Evolutionary conservation across 2,329 filamentous ascomycete species (phyloP).

Genomic region (Epichloe sp.): DNA sequence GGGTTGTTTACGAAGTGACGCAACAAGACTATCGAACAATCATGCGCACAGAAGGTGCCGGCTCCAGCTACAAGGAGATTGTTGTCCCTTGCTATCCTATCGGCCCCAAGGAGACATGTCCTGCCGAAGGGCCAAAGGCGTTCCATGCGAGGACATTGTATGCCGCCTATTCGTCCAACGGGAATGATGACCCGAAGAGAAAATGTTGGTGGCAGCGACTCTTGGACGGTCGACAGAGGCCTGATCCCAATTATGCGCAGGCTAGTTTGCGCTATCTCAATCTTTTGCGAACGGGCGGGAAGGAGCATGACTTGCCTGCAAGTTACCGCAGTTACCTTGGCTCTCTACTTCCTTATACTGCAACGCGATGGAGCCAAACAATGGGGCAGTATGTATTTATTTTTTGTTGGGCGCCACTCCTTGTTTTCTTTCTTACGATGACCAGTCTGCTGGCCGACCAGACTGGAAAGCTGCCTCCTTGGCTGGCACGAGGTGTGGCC

Average conservation of each 20-base stretch:
- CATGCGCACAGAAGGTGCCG: slow-evolving; percentile 81
- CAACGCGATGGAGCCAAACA: slow-evolving; percentile 53
- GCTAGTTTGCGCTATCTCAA: slow-evolving; percentile 73
- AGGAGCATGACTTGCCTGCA: slow-evolving; percentile 64
- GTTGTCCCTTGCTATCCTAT: slow-evolving; percentile 66
- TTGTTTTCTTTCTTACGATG: slow-evolving; percentile 36
- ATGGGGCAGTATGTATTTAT: slow-evolving; percentile 54
- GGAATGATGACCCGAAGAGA: slow-evolving; percentile 21
- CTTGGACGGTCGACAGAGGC: slow-evolving; percentile 35
- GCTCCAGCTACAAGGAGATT: slow-evolving; percentile 72
- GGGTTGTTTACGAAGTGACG: slow-evolving; percentile 93
- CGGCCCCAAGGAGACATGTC: slow-evolving; percentile 46
- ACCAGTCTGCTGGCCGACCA: slow-evolving; percentile 44
- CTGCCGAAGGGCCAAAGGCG: slow-evolving; percentile 39
- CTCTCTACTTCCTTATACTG: slow-evolving; percentile 54
- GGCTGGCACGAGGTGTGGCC: slow-evolving; percentile 43
- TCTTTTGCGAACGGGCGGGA: slow-evolving; percentile 64
- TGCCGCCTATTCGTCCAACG: slow-evolving; percentile 39
- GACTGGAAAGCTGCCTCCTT: slow-evolving; percentile 53
- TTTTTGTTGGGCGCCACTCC: slow-evolving; percentile 38
- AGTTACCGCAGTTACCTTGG: slow-evolving; percentile 67
- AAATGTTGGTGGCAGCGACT: slow-evolving; percentile 34
- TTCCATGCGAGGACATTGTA: slow-evolving; percentile 83
- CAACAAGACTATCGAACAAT: slow-evolving; percentile 70
- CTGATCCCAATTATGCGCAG: slow-evolving; percentile 62